Base-by-base conservation (phyloP, 1,284 basidiomycete genomes). In the Cutaneotrichosporon sp. region DNA sequence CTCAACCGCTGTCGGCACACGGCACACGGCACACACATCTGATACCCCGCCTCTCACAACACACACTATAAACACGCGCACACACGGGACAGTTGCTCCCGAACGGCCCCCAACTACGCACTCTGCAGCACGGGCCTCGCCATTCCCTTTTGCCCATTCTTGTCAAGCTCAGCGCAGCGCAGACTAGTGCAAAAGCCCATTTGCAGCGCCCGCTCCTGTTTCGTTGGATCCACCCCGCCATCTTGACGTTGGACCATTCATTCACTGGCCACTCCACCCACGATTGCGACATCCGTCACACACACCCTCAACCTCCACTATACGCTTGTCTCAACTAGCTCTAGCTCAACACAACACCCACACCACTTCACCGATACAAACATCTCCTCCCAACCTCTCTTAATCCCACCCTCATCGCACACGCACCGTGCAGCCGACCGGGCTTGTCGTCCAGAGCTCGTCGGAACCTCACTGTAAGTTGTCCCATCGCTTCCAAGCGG, bases 351-450 rank as follows among this genome's bases (percentile, higher is more conserved):
- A n/a, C n/a, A n/a, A n/a, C n/a, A n/a, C n/a, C n/a, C n/a, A n/a
- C n/a, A n/a, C n/a, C n/a, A n/a, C n/a, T n/a, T n/a, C n/a, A n/a
- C n/a, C n/a, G n/a, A n/a, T 18, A 42, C 38, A 42, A 42, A 42
- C 38, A 42, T 6, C 38, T n/a, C 38, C n/a, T 36, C 18, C 18
- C 38, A 1, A 42, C 16, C 38, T 18, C 38, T 20, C 18, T 42
- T 42, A n/a, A 42, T 42, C 38, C 8, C 38, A 18, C 16, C 38
- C 18, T 16, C 38, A 42, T 51, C 49, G 25, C 38, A 18, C 11
- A 20, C 58, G 51, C 58, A 54, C 58, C 31, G 58, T 54, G 51
- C 58, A 42, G 51, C 18, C 33, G 43, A 59, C 20, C 18, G 51
- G 45, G 33, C 55, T 45, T 49, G n/a, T n/a, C 53, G n/a, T 13